Evolutionary conservation across 2,329 filamentous ascomycete species (phyloP).

Genomic region (Colletotrichum sp.): DNA sequence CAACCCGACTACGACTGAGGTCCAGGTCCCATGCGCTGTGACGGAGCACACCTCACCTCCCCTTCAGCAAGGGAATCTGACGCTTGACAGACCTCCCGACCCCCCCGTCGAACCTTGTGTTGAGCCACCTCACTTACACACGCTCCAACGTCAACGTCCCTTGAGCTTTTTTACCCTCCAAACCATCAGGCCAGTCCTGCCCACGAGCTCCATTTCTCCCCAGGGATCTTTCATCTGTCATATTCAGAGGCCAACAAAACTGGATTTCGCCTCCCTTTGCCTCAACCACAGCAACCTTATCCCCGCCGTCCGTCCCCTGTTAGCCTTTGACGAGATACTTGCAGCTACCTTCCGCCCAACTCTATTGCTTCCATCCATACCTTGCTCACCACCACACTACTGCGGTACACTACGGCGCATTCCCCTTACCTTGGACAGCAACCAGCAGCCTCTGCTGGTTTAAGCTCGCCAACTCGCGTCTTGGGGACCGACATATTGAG

Average conservation of each 20-base stretch:
- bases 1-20: background rate
- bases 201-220: background rate
- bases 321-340: background rate
- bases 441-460: background rate
- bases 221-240: constrained; percentile 1
- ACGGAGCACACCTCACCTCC: background rate
- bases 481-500: background rate
- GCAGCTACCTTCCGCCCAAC: background rate
- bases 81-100: background rate
- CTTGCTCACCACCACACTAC: background rate
- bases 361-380: background rate
- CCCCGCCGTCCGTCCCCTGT: background rate
- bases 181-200: background rate
- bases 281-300: constrained; percentile 9
- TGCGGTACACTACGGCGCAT: background rate
- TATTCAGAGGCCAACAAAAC: background rate
- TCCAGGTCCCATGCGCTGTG: background rate
- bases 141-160: background rate
- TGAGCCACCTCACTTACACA: background rate
- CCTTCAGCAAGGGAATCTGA: background rate
- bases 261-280: background rate
- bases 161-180: background rate
- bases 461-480: background rate
- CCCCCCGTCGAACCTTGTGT: background rate
- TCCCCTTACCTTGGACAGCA: background rate